These are phyloP conservation scores for Flagelloscypha sp. DNA, from an alignment of 768 basidiomycete species.

Conservation along the genomic window DNA sequence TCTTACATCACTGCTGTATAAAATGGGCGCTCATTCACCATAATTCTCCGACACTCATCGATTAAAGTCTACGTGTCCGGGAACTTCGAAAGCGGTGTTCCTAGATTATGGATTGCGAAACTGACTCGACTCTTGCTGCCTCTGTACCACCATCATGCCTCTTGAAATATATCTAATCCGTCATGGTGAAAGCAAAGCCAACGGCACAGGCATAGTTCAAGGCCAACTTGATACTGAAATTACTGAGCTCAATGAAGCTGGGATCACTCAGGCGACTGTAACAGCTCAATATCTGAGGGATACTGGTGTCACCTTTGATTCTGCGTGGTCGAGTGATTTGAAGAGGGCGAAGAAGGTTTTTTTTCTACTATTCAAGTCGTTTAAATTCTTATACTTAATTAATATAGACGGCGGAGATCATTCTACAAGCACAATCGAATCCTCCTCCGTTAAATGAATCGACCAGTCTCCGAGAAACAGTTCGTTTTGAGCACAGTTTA, in stretches of 20 bases:
- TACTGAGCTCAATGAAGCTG: conserved; percentile 54
- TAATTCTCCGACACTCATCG: no score
- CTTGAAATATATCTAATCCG: conserved; percentile 63
- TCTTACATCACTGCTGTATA: no score
- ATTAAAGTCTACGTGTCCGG: no score
- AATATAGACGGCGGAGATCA: conserved; percentile 56
- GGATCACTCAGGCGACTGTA: conserved; percentile 48
- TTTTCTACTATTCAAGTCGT: conserved; percentile 1
- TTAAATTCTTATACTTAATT: background rate
- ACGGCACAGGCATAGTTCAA: conserved; percentile 56
- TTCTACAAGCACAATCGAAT: conserved; percentile 47
- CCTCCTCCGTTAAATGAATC: conserved; percentile 33
- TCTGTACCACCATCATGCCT: no score
- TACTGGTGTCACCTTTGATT: conserved; percentile 47
- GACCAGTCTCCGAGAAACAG: conserved; percentile 56
- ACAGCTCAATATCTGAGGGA: conserved; percentile 47
- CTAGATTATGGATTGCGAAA: no score
- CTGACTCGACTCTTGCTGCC: no score
- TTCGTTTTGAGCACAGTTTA: conserved; percentile 21
- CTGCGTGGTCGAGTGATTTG: conserved; percentile 68
- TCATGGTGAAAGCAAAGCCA: conserved; percentile 74
- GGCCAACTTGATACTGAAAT: conserved; percentile 68
- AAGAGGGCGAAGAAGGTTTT: conserved; percentile 54
- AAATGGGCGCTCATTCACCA: no score
- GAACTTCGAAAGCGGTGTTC: no score